Conservation (phyloP, 139 green algal species). For the Yamagishiella unicocca region DNA sequence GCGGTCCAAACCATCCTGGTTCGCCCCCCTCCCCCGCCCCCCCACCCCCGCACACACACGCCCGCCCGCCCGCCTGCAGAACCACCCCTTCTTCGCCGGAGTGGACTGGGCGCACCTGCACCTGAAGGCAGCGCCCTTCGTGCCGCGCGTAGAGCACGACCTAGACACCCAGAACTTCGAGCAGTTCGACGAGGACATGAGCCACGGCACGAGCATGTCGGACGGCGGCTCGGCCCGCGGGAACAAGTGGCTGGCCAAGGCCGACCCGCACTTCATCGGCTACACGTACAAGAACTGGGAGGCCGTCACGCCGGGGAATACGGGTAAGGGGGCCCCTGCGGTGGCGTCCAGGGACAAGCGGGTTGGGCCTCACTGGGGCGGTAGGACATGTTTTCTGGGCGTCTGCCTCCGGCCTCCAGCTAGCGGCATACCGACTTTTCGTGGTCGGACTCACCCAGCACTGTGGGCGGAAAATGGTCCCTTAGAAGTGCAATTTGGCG, state of each 20-base stretch:
- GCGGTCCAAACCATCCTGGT: too few relatives aligned
- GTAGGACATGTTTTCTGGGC: too few relatives aligned
- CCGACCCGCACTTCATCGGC: slow-evolving; percentile 95
- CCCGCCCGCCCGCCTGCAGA: too few relatives aligned
- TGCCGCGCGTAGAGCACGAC: slow-evolving; percentile 86
- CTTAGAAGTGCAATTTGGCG: too few relatives aligned
- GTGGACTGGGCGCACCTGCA: slow-evolving; percentile 90
- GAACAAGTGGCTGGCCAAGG: slow-evolving; percentile 52
- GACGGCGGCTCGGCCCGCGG: slow-evolving; percentile 22
- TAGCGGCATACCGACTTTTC: too few relatives aligned
- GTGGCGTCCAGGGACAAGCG: too few relatives aligned
- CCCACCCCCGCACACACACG: too few relatives aligned
- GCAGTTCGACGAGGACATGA: slow-evolving; percentile 92
- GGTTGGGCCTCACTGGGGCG: too few relatives aligned
- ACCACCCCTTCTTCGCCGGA: slow-evolving; percentile 94
- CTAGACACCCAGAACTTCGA: slow-evolving; percentile 99
- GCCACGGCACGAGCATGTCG: background rate
- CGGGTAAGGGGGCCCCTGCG: slow-evolving; percentile 18
- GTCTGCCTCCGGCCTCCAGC: too few relatives aligned
- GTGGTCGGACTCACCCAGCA: too few relatives aligned
- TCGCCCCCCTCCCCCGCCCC: too few relatives aligned
- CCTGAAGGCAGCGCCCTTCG: slow-evolving; percentile 75
- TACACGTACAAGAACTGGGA: slow-evolving; percentile 99
- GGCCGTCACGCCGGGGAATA: slow-evolving; percentile 64
- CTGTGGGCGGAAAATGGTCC: too few relatives aligned